Percentiles rank a stretch among this genome's conserved stretches.
Evolutionary conservation across 2,329 filamentous ascomycete genomes (phyloP).

Genomic region (Fonsecaea pedrosoi): DNA sequence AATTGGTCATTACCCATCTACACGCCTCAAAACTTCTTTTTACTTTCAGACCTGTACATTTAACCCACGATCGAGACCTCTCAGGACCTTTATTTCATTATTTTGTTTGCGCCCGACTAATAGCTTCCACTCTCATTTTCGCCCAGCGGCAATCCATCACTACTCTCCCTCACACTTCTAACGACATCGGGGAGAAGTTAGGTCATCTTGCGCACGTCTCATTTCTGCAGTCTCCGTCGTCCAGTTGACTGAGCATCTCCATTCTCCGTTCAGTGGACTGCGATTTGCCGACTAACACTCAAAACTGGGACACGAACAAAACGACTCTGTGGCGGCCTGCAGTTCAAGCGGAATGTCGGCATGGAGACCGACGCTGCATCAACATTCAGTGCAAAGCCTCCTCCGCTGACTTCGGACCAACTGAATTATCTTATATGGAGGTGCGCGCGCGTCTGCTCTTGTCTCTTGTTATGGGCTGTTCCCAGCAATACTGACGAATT

Average conservation of each 20-base stretch:
- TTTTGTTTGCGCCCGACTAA: neutral
- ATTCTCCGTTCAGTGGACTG: neutral
- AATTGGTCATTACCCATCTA: neutral
- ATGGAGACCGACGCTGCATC: constrained; percentile 40
- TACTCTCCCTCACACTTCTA: neutral
- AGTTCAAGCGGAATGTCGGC: constrained; percentile 38
- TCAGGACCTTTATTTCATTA: constrained; percentile 1
- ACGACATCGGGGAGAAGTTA: neutral
- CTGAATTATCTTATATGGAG: constrained; percentile 74
- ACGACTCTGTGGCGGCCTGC: constrained; percentile 24
- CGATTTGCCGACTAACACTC: neutral
- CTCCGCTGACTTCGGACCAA: constrained; percentile 62
- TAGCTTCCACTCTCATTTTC: neutral
- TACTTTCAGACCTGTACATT: constrained; percentile 6
- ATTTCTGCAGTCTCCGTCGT: neutral
- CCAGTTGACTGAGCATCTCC: neutral
- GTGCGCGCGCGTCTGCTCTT: constrained; percentile 50
- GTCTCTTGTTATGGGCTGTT: neutral
- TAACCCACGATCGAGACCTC: neutral
- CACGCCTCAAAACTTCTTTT: neutral
- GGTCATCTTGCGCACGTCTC: constrained; percentile 12
- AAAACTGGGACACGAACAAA: constrained; percentile 8
- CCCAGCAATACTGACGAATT: constrained; percentile 32
- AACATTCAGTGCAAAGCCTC: constrained; percentile 45
- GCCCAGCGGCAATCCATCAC: neutral